Percentiles rank a stretch among this genome's conserved stretches.
These are phyloP conservation scores for Ormosia semicastrata DNA, from an alignment of 306 rosid species.

Conservation along the genomic window DNA sequence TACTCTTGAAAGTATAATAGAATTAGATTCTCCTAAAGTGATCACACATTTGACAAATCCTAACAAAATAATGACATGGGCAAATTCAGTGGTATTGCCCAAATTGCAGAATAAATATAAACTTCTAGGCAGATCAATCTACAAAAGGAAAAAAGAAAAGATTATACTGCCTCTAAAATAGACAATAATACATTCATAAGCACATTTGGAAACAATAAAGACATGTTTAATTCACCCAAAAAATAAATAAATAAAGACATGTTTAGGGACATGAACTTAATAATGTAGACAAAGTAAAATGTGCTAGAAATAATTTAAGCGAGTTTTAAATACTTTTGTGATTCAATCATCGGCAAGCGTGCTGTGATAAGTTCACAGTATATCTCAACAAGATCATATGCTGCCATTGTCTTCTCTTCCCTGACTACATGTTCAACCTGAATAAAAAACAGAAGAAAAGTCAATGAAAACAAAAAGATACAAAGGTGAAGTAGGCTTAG, in stretches of 20 bases:
- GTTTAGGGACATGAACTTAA: not conserved
- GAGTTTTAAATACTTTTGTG: conserved; percentile 77
- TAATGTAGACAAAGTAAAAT: not conserved
- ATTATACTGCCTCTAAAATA: not conserved
- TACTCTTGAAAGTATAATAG: not conserved
- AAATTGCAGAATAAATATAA: not conserved
- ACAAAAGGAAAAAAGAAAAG: not conserved
- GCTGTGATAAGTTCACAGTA: conserved; percentile 90
- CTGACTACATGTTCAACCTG: conserved; percentile 95
- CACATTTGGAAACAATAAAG: not conserved
- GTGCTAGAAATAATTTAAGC: not conserved
- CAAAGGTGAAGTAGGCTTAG: not conserved
- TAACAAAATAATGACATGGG: conserved; percentile 13
- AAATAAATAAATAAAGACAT: not conserved
- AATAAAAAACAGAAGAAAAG: conserved; percentile 11
- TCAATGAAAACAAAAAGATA: not conserved
- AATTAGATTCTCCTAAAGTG: not conserved
- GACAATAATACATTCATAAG: not conserved
- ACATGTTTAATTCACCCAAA: not conserved
- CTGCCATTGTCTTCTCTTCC: conserved; percentile 90
- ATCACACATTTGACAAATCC: not conserved
- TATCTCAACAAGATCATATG: conserved; percentile 83
- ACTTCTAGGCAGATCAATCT: conserved; percentile 11
- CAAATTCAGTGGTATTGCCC: not conserved
- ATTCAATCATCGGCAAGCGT: conserved; percentile 82